Base-by-base conservation (phyloP, 1,284 basidiomycete genomes). In the Exobasidium cylindrosporum region DNA sequence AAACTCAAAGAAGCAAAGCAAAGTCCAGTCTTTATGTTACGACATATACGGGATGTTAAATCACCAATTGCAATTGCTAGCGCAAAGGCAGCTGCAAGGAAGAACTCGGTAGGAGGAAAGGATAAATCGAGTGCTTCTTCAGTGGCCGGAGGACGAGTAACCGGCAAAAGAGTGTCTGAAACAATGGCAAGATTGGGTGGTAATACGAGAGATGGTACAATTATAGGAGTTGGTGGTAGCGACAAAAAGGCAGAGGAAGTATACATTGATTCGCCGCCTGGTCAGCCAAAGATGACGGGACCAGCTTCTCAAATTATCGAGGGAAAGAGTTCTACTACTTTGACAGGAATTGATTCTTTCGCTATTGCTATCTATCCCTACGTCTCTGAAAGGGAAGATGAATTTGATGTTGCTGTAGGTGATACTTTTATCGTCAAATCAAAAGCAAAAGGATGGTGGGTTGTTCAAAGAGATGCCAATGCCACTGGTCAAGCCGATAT, bases 1-100 rank as follows among this genome's bases (percentile, higher is more conserved):
- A 92, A 91, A 79, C 86, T 98, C 54, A 98, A 98, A 80, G 96
- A 99, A 72, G 88, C 89, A 3, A 92, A 93, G 80, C 96, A 97
- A 82, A 93, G 94, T 67, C 94, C 96, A 0, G 93, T 97, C 10
- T 98, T 99, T 81, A 97, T 97, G 92, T 86, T 98, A 45, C 90
- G 97, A 62, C 94, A 97, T 74, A 96, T 98, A 79, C 93, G 66
- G 31, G 96, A 99, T 75, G 96, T 99, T 68, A 90, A 92, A 58
- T 96, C 92, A 17, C 96, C 96, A 0, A 97, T 76, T 32, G 70
- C 66, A 17, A 71, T 79, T 26, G 77, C 76, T 2, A 72, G 75
- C 43, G 71, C 69, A 11, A 79, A 79, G 54, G 73, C 72, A 5
- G 64, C 61, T 17, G 64, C 63, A 4, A 47, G 65, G 26, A 69